phyloP scores from a whole-genome alignment of 768 basidiomycete species.

The Amanita exitialis region DNA sequence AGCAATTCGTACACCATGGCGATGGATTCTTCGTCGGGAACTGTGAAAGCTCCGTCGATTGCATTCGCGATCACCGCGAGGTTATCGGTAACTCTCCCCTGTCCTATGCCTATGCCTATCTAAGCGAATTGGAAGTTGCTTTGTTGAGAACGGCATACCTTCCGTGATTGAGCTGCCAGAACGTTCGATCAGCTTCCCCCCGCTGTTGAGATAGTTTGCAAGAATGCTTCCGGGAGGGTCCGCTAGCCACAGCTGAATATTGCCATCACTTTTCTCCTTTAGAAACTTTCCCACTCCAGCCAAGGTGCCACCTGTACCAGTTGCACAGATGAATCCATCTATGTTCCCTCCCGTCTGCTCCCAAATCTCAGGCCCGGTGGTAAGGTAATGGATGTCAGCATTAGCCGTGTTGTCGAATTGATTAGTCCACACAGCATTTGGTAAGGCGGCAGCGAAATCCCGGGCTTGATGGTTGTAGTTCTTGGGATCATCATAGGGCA shows the following conservation, averaged over 20 bases:
- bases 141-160: constrained; percentile 34
- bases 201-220: constrained; percentile 71
- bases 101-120: constrained; percentile 73
- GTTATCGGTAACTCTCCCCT: constrained; percentile 92
- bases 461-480: constrained; percentile 99
- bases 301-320: constrained; percentile 93
- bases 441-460: constrained; percentile 63
- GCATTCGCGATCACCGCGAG: constrained; percentile 72
- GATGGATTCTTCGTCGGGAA: constrained; percentile 85
- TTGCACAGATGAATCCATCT: constrained; percentile 90
- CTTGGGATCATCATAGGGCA: constrained; percentile 86
- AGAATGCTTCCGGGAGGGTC: constrained; percentile 96
- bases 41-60: constrained; percentile 74
- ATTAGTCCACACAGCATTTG: constrained; percentile 92
- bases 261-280: constrained; percentile 71
- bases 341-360: constrained; percentile 70
- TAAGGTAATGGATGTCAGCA: constrained; percentile 73
- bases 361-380: constrained; percentile 98
- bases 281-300: constrained; percentile 82
- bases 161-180: constrained; percentile 87
- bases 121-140: not conserved
- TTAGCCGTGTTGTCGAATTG: constrained; percentile 98
- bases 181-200: constrained; percentile 68
- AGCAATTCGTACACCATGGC: constrained; percentile 90
- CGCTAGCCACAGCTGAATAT: constrained; percentile 86